phyloP scores from a whole-genome alignment of 1,139 yeast genomes.

The Taphrina communis region DNA sequence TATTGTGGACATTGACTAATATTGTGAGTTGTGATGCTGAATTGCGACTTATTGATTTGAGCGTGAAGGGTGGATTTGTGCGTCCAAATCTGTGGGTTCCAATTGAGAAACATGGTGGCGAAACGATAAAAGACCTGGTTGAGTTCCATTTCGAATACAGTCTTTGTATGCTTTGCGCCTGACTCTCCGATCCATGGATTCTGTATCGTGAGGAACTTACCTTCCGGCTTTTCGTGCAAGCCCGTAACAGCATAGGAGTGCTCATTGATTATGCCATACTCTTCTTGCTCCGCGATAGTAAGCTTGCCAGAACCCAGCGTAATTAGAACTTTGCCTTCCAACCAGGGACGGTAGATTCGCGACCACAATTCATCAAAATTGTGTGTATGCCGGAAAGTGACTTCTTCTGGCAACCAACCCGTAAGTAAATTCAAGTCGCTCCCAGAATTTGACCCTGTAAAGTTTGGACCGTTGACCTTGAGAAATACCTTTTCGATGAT shows the following conservation, averaged over 20 bases:
- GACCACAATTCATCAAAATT: constrained; percentile 53
- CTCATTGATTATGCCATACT: constrained; percentile 58
- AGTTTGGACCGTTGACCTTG: constrained; percentile 66
- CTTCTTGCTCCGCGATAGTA: constrained; percentile 53
- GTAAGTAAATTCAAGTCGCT: constrained; percentile 69
- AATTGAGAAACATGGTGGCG: constrained; percentile 67
- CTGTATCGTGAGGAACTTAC: constrained; percentile 53
- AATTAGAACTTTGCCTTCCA: constrained; percentile 55
- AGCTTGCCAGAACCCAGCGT: constrained; percentile 73
- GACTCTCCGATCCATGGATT: constrained; percentile 56
- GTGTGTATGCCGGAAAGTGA: constrained; percentile 51
- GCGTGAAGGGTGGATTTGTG: constrained; percentile 53
- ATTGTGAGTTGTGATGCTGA: constrained; percentile 48
- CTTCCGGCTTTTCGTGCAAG: constrained; percentile 49
- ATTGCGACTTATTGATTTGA: constrained; percentile 49
- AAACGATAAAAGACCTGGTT: constrained; percentile 57
- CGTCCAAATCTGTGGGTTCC: constrained; percentile 61
- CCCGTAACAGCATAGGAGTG: constrained; percentile 73
- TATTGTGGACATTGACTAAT: constrained; percentile 23
- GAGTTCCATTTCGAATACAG: constrained; percentile 48
- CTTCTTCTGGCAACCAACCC: constrained; percentile 78
- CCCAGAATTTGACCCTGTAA: constrained; percentile 78
- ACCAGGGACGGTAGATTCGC: constrained; percentile 51
- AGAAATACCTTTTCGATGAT: constrained; percentile 77
- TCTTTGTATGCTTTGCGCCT: constrained; percentile 46